Percentiles rank a stretch among this genome's conserved stretches.
Conservation (phyloP, 1,284 basidiomycete species). For the Sporisorium graminicola region DNA sequence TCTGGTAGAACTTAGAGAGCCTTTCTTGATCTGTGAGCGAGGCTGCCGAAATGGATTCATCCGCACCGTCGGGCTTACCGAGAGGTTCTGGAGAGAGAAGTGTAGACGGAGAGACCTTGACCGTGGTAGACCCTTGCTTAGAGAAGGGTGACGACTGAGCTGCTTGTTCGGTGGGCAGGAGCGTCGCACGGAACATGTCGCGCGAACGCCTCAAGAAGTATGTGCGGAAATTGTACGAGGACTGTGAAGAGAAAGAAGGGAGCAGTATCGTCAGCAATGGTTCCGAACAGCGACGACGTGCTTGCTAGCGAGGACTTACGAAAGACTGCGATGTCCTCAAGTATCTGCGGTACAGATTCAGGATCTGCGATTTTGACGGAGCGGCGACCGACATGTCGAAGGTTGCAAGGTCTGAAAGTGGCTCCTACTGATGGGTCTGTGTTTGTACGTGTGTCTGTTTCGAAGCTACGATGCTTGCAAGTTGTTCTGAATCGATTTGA, state of each 20-base stretch:
- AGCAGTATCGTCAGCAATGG: background rate
- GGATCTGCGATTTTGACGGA: slow-evolving; percentile 58
- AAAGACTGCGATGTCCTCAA: slow-evolving; percentile 66
- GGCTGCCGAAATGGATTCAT: slow-evolving; percentile 39
- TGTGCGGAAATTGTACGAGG: slow-evolving; percentile 69
- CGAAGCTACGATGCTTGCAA: background rate
- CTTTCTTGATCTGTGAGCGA: slow-evolving; percentile 42
- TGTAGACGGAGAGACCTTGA: slow-evolving; percentile 54
- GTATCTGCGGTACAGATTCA: slow-evolving; percentile 65
- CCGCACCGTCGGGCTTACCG: slow-evolving; percentile 16
- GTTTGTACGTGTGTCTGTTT: background rate
- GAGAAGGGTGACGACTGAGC: slow-evolving; percentile 57
- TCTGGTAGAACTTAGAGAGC: slow-evolving; percentile 59
- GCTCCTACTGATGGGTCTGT: background rate
- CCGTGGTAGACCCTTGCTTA: slow-evolving; percentile 54
- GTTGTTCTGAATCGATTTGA: background rate
- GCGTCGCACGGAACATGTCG: slow-evolving; percentile 64
- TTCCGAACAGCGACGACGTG: too few relatives aligned
- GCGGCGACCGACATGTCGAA: slow-evolving; percentile 38
- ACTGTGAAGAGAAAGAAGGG: slow-evolving; percentile 28
- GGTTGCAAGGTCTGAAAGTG: background rate
- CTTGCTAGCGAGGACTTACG: slow-evolving; percentile 49
- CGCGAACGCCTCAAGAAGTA: slow-evolving; percentile 68
- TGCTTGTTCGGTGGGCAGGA: slow-evolving; percentile 49
- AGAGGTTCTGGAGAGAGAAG: slow-evolving; percentile 46